Evolutionary conservation across 768 basidiomycete genomes (phyloP).

Genomic region (Lentinula edodes): DNA sequence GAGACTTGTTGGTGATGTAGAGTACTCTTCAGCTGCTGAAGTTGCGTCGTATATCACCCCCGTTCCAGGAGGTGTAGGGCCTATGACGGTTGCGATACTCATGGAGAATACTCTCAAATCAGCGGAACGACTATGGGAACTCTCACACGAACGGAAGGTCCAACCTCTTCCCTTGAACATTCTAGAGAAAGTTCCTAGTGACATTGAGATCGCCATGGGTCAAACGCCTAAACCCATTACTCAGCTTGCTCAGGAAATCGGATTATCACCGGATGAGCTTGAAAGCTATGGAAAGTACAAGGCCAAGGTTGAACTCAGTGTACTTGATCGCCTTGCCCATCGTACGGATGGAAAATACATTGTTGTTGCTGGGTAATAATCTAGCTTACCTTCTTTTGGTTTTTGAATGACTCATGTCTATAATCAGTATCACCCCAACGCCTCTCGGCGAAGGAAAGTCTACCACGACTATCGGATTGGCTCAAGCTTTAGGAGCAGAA

Average conservation of each 20-base stretch:
- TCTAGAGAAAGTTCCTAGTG: slow-evolving; percentile 84
- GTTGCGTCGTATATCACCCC: slow-evolving; percentile 93
- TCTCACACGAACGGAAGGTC: slow-evolving; percentile 58
- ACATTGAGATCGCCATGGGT: slow-evolving; percentile 94
- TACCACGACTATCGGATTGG: slow-evolving; percentile 94
- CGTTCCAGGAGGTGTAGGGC: slow-evolving; percentile 97
- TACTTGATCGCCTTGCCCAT: slow-evolving; percentile 79
- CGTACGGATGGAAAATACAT: slow-evolving; percentile 95
- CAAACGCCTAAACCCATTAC: slow-evolving; percentile 89
- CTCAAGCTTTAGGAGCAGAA: slow-evolving; percentile 94
- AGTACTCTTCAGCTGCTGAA: slow-evolving; percentile 68
- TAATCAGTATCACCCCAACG: slow-evolving; percentile 82
- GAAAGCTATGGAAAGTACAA: slow-evolving; percentile 96
- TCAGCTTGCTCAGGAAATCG: slow-evolving; percentile 83
- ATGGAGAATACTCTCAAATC: slow-evolving; percentile 92
- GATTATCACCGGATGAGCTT: slow-evolving; percentile 78
- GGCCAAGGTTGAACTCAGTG: slow-evolving; percentile 90
- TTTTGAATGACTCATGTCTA: slow-evolving; percentile 9
- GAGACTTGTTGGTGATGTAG: slow-evolving; percentile 93
- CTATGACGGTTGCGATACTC: slow-evolving; percentile 99
- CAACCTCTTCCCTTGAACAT: slow-evolving; percentile 77
- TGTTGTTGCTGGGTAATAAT: slow-evolving; percentile 81
- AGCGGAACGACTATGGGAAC: slow-evolving; percentile 77
- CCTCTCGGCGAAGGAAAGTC: slow-evolving; percentile 98
- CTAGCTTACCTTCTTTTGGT: neutral